Evolutionary conservation across 78 protist genomes (phyloP).

Genomic region (Andalucia godoyi): DNA sequence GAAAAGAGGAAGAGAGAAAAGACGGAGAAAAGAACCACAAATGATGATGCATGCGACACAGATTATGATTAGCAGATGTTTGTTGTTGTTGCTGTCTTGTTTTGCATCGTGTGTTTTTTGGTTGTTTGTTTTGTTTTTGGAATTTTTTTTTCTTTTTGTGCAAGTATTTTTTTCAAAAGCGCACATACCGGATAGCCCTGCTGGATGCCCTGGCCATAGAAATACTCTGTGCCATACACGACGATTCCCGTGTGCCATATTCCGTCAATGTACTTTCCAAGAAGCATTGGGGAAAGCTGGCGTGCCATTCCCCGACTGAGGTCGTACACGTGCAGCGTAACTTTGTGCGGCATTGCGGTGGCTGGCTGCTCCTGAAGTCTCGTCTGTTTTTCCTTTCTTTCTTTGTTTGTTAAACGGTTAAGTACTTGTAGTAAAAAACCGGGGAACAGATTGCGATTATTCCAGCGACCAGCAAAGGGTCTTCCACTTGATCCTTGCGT

Average conservation of each 20-base stretch:
- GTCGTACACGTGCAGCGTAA: constrained; percentile 23
- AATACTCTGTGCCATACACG: constrained; percentile 32
- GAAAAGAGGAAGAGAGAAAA: too few species aligned
- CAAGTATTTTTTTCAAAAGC: background rate
- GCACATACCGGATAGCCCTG: background rate
- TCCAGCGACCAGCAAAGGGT: too few species aligned
- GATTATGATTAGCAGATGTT: too few species aligned
- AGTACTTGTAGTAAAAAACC: too few species aligned
- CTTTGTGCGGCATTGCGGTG: background rate
- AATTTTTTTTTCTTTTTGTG: background rate
- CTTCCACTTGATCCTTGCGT: too few species aligned
- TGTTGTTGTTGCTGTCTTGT: too few species aligned
- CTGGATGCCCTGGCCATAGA: constrained; percentile 31
- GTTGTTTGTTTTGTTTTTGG: background rate
- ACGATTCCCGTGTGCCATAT: constrained; percentile 39
- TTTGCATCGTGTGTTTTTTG: background rate
- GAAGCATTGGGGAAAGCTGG: background rate
- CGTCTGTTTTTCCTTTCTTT: too few species aligned
- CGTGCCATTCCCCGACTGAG: constrained; percentile 26
- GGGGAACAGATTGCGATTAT: too few species aligned
- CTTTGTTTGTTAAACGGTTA: too few species aligned
- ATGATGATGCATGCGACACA: too few species aligned
- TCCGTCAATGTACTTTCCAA: constrained; percentile 30
- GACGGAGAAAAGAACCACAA: too few species aligned
- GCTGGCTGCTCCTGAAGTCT: too few species aligned